Evolutionary conservation across 2,329 filamentous ascomycete species (phyloP).

Genomic region (Cladosporium sp.): DNA sequence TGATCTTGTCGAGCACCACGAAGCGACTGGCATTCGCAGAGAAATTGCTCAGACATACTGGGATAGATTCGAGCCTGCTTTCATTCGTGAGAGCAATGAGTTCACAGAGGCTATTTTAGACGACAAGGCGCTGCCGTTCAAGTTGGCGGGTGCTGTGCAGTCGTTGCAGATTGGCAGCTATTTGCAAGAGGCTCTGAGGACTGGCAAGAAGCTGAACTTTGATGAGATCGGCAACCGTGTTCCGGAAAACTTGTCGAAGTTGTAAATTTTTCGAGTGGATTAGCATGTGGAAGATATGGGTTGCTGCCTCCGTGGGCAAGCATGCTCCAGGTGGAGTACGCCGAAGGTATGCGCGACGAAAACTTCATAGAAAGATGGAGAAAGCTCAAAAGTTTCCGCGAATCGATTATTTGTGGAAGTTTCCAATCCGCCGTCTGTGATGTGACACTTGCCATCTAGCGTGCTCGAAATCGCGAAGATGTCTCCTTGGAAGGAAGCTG

Average conservation of each 20-base stretch:
- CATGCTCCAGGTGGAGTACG: not conserved
- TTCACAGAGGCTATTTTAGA: constrained; percentile 62
- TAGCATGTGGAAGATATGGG: not conserved
- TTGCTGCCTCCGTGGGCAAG: not conserved
- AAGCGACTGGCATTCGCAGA: constrained; percentile 54
- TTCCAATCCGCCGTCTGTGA: not conserved
- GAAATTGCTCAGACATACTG: constrained; percentile 65
- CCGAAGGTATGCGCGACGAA: not conserved
- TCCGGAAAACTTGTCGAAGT: not conserved
- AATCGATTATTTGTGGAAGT: not conserved
- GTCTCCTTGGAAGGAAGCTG: not conserved
- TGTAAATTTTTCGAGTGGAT: not conserved
- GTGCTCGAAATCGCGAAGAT: not conserved
- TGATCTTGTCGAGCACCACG: constrained; percentile 58
- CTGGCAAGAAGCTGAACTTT: constrained; percentile 54
- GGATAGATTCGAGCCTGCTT: constrained; percentile 62
- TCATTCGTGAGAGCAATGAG: constrained; percentile 64
- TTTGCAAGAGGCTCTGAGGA: constrained; percentile 46
- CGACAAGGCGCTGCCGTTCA: constrained; percentile 55
- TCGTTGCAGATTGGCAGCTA: constrained; percentile 61
- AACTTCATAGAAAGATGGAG: not conserved
- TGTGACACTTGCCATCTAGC: not conserved
- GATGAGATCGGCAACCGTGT: constrained; percentile 50
- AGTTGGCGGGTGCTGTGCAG: constrained; percentile 58
- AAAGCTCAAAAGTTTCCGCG: not conserved